phyloP scores from a whole-genome alignment of 345 rosid genomes.

The Aquilaria yunnanensis region DNA sequence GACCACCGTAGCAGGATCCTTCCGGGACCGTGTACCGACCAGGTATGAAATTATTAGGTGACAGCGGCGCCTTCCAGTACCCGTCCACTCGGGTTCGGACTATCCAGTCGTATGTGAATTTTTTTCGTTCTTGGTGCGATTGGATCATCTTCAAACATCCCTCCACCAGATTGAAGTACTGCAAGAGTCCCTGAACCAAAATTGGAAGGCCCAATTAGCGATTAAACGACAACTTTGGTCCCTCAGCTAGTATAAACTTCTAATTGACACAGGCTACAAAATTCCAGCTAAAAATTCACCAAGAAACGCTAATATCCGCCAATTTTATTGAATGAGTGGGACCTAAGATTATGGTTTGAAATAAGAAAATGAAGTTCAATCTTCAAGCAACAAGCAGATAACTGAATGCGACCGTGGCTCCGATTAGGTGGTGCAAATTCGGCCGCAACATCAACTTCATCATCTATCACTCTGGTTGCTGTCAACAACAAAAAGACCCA shows the following conservation, averaged over 20 bases:
- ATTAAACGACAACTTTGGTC: background rate
- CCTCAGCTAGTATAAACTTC: background rate
- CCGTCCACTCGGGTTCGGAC: conserved; percentile 92
- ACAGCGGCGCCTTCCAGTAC: conserved; percentile 68
- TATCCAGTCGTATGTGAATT: conserved; percentile 83
- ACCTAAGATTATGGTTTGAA: background rate
- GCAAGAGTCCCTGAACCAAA: conserved; percentile 62
- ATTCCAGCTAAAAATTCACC: background rate
- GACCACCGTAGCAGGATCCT: conserved; percentile 86
- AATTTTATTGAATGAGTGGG: background rate
- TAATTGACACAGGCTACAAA: conserved; percentile 6
- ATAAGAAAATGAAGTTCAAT: background rate
- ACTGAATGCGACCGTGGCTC: too few relatives aligned
- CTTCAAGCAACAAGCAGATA: too few relatives aligned
- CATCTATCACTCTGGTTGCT: too few relatives aligned
- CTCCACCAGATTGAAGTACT: conserved; percentile 77
- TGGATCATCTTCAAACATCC: conserved; percentile 71
- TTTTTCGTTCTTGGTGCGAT: conserved; percentile 38
- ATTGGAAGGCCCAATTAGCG: background rate
- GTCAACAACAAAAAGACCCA: too few relatives aligned
- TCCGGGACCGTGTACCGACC: conserved; percentile 67
- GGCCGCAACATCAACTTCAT: too few relatives aligned
- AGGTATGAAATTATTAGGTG: conserved; percentile 48
- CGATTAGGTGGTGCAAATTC: too few relatives aligned
- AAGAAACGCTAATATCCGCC: background rate